phyloP scores from a whole-genome alignment of 805 yeast species.

The Citeromyces matritensis region DNA sequence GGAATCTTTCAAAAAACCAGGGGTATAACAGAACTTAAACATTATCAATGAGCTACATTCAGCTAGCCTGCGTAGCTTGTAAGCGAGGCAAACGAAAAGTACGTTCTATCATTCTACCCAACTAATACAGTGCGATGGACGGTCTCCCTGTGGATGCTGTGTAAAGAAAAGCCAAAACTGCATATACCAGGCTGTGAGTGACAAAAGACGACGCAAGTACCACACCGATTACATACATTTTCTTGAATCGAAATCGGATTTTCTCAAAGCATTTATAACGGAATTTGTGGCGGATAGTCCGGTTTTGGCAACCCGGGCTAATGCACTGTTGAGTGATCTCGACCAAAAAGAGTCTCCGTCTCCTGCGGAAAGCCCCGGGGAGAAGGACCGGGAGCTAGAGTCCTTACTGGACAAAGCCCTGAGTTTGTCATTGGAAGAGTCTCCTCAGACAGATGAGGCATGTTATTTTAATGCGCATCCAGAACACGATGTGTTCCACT shows the following conservation, averaged over 20 bases:
- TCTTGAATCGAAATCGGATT: constrained; percentile 10
- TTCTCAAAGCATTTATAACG: constrained; percentile 9
- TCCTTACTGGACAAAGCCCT: too few relatives aligned
- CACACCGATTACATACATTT: constrained; percentile 16
- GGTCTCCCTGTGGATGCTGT: constrained; percentile 14
- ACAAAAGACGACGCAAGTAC: constrained; percentile 16
- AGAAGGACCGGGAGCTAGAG: neutral
- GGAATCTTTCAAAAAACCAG: too few relatives aligned
- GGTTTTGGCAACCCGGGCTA: constrained; percentile 1
- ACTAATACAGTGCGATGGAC: constrained; percentile 13
- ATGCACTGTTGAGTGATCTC: neutral
- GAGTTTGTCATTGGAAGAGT: too few relatives aligned
- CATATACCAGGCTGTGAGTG: constrained; percentile 9
- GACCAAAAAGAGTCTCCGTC: constrained; percentile 1
- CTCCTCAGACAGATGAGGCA: too few relatives aligned
- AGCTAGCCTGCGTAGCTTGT: too few relatives aligned
- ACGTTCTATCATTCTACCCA: too few relatives aligned
- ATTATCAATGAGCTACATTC: too few relatives aligned
- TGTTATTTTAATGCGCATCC: neutral
- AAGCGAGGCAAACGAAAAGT: too few relatives aligned
- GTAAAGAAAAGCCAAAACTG: constrained; percentile 6
- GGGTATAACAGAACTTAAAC: too few relatives aligned
- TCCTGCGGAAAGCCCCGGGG: neutral
- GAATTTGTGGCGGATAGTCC: constrained; percentile 10
- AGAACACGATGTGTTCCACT: neutral